These are phyloP conservation scores for Amaranthus hypochondriacus DNA, from an alignment of 148 eudicot genomes.

Conservation along the genomic window DNA sequence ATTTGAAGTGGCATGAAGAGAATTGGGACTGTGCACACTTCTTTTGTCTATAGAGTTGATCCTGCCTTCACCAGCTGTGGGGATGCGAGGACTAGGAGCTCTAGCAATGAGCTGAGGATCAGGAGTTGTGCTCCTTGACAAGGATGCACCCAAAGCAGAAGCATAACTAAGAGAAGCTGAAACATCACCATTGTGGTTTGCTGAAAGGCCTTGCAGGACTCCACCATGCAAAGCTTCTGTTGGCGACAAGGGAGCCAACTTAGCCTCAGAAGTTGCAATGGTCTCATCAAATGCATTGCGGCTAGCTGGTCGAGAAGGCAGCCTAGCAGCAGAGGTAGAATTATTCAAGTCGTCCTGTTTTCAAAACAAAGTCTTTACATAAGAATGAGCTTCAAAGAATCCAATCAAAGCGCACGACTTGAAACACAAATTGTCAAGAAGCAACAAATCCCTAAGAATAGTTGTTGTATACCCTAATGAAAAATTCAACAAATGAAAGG, in stretches of 20 bases:
- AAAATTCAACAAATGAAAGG: too few relatives aligned
- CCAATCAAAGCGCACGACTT: neutral
- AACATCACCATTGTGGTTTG: constrained; percentile 29
- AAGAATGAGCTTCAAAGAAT: neutral
- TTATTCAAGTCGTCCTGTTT: constrained; percentile 60
- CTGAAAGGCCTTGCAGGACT: constrained; percentile 33
- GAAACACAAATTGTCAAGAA: neutral
- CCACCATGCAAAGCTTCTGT: constrained; percentile 36
- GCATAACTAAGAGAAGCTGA: constrained; percentile 66
- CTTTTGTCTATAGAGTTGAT: constrained; percentile 49
- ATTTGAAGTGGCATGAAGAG: constrained; percentile 34
- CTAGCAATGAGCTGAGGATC: constrained; percentile 63
- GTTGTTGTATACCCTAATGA: too few relatives aligned
- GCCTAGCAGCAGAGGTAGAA: constrained; percentile 35
- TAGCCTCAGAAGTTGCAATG: constrained; percentile 39
- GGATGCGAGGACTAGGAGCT: constrained; percentile 74
- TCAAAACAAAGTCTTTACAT: constrained; percentile 8
- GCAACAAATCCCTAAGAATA: neutral
- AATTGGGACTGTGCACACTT: constrained; percentile 36
- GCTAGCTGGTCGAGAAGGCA: constrained; percentile 61
- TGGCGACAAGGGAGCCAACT: constrained; percentile 44
- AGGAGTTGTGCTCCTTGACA: constrained; percentile 72
- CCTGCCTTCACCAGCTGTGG: constrained; percentile 59
- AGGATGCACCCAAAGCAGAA: constrained; percentile 65
- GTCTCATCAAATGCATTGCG: constrained; percentile 50